Conservation (phyloP, 257 asterid genomes). For the Nicotiana sylvestris region DNA sequence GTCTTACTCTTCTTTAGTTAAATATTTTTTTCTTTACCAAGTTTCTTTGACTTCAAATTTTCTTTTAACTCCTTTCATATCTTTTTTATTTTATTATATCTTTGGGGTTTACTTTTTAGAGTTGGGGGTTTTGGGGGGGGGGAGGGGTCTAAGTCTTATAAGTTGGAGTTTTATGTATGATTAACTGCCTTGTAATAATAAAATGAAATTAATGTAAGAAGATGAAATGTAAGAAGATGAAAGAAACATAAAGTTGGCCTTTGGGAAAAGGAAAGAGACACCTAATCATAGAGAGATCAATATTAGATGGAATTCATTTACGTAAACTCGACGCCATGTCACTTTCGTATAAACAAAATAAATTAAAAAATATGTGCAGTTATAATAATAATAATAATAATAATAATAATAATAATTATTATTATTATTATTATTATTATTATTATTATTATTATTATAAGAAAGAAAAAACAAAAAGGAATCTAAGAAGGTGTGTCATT, state of each 20-base stretch:
- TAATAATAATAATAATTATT: too few species aligned
- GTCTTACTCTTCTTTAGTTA: neutral
- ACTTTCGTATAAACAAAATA: neutral
- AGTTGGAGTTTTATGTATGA: neutral
- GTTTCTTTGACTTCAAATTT: neutral
- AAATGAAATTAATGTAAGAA: neutral
- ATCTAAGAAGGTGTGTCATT: slow-evolving; percentile 10
- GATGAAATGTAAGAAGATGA: neutral
- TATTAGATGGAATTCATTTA: slow-evolving; percentile 12
- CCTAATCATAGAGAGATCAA: neutral
- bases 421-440: neutral
- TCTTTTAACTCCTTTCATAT: neutral
- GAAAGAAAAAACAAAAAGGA: neutral
- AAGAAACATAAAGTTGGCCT: slow-evolving; percentile 1
- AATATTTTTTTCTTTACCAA: neutral
- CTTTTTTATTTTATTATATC: neutral
- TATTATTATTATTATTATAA: neutral
- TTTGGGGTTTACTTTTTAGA: neutral
- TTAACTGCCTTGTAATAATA: neutral
- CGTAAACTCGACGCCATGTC: slow-evolving; percentile 11
- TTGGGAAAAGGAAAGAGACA: slow-evolving; percentile 12
- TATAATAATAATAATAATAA: too few species aligned
- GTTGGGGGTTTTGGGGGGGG: neutral
- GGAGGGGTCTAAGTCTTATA: too few species aligned
- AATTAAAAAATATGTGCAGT: neutral